Percentiles rank a stretch among this genome's conserved stretches.
phyloP scores from a whole-genome alignment of 2,329 filamentous ascomycete species.

The Chalaropsis ovoidea region DNA sequence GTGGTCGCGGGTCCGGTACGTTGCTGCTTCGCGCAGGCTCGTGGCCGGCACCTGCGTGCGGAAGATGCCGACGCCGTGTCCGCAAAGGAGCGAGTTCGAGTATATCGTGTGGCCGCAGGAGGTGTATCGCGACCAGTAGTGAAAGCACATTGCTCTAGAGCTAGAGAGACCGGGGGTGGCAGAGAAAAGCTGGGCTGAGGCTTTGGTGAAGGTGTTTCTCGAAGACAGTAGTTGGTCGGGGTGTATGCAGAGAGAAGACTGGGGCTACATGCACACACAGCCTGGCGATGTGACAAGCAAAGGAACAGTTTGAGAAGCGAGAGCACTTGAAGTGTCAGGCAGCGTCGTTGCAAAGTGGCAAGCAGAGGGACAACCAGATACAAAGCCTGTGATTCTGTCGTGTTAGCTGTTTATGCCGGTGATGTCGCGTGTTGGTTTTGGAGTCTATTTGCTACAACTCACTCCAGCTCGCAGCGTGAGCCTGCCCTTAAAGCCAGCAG shows the following conservation, averaged over 20 bases:
- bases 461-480: background rate
- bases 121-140: constrained; percentile 15
- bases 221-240: background rate
- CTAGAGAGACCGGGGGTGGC: no score
- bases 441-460: background rate
- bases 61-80: constrained; percentile 10
- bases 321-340: background rate
- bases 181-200: background rate
- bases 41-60: constrained; percentile 8
- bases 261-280: background rate
- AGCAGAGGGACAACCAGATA: background rate
- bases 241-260: background rate
- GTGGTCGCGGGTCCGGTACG: constrained; percentile 10
- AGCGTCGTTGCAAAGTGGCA: background rate
- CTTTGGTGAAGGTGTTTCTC: no score
- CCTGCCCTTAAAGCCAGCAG: background rate
- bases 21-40: constrained; percentile 2
- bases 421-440: background rate
- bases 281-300: background rate
- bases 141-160: constrained; percentile 12
- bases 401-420: background rate
- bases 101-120: constrained; percentile 13
- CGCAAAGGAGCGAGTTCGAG: background rate
- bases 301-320: background rate
- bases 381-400: background rate